Evolutionary conservation across 164 flowering plant genomes (phyloP).

Genomic region (Tetrastigma voinierianum): DNA sequence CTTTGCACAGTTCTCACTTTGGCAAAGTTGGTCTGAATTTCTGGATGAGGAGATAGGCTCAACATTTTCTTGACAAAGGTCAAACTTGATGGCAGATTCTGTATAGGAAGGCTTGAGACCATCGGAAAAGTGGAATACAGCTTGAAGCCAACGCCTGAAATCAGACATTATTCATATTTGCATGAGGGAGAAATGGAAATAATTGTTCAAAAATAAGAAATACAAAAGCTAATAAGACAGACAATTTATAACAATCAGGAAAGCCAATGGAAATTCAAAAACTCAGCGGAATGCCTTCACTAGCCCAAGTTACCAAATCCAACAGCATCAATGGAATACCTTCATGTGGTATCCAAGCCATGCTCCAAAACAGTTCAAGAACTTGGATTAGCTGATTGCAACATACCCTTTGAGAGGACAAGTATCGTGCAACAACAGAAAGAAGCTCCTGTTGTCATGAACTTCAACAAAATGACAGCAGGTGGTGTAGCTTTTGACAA

Average conservation of each 20-base stretch:
- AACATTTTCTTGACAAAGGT: constrained; percentile 15
- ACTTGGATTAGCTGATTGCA: background rate
- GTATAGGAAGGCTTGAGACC: constrained; percentile 3
- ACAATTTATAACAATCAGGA: no score
- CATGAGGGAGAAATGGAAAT: background rate
- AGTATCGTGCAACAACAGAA: background rate
- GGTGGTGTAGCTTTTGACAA: no score
- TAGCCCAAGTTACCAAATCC: background rate
- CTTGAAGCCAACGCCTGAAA: constrained; percentile 94
- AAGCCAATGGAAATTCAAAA: background rate
- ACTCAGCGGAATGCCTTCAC: background rate
- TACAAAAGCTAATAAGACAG: background rate
- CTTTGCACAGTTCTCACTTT: constrained; percentile 7
- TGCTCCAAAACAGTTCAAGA: background rate
- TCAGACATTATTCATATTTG: constrained; percentile 13
- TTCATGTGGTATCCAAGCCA: background rate
- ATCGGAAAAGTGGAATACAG: constrained; percentile 49
- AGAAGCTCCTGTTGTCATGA: no score
- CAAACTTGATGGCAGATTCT: constrained; percentile 20
- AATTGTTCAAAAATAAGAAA: background rate
- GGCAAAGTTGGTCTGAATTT: no score
- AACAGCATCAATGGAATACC: background rate
- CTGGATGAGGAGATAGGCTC: constrained; percentile 5
- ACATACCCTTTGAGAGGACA: background rate
- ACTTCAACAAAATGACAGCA: no score